These are phyloP conservation scores for Pseudoneurospora amorphoporcata DNA, from an alignment of 495 filamentous ascomycete species.

Conservation along the genomic window DNA sequence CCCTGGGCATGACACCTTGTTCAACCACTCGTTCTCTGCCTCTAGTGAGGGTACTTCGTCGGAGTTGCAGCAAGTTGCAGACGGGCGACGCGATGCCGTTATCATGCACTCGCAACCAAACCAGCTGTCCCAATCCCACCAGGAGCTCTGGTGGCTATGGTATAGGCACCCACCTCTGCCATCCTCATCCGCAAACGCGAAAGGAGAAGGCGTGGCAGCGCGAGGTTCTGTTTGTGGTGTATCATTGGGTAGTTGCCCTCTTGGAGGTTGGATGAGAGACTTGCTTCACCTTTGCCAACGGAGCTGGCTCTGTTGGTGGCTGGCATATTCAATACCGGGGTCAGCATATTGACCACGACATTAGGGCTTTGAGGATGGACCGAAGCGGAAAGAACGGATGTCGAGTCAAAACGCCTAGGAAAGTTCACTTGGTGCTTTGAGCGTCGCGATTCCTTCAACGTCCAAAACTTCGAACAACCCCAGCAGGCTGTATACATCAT, in stretches of 20 bases:
- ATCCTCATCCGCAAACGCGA: slow-evolving; percentile 4
- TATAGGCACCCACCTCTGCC: too few species aligned
- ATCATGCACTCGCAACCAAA: not conserved
- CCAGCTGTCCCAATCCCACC: not conserved
- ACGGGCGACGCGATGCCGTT: too few species aligned
- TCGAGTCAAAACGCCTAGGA: not conserved
- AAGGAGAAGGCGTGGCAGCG: slow-evolving; percentile 17
- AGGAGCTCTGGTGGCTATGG: not conserved
- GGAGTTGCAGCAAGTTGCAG: too few species aligned
- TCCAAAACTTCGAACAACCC: too few species aligned
- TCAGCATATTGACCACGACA: not conserved
- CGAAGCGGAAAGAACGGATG: not conserved
- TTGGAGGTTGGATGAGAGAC: not conserved
- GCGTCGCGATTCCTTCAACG: not conserved
- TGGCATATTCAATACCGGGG: not conserved
- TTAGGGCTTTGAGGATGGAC: not conserved
- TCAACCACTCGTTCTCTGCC: not conserved
- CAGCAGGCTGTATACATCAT: too few species aligned
- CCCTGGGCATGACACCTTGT: not conserved
- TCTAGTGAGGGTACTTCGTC: not conserved
- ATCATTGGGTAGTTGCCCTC: not conserved
- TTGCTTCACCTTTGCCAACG: not conserved
- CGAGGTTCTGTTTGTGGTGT: not conserved
- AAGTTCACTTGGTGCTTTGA: not conserved
- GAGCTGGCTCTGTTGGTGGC: not conserved